Evolutionary conservation across 768 basidiomycete species (phyloP).

Genomic region (Glaciozyma antarctica): DNA sequence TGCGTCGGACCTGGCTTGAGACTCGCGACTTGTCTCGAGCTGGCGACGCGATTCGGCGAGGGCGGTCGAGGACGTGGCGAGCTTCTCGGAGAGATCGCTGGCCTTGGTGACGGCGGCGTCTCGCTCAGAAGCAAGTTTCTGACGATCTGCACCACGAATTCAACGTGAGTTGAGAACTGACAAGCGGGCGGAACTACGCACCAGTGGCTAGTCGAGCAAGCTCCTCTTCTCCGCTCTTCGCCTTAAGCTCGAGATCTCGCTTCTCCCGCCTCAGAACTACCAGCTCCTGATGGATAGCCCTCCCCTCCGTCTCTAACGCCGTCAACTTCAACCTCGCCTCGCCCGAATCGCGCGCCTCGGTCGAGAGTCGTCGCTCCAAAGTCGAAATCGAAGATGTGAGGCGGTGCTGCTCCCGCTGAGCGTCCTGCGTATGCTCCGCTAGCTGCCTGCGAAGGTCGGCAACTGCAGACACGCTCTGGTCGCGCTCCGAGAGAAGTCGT

Average conservation of each 20-base stretch:
- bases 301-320: conserved; percentile 15
- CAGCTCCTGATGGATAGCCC: conserved; percentile 49
- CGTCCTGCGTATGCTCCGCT: conserved; percentile 12
- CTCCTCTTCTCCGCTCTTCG: conserved; percentile 68
- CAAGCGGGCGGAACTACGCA: not conserved
- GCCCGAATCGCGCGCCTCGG: conserved; percentile 6
- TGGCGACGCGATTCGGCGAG: conserved; percentile 40
- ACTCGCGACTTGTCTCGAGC: conserved; percentile 47
- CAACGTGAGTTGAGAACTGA: not conserved
- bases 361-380: not conserved
- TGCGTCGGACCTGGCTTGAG: conserved; percentile 58
- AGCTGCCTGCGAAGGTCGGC: conserved; percentile 11
- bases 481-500: not conserved
- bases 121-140: conserved; percentile 53
- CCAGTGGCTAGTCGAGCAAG: conserved; percentile 49
- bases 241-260: conserved; percentile 62
- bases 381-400: not conserved
- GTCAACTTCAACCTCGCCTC: conserved; percentile 13
- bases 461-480: not conserved
- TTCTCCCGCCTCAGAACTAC: conserved; percentile 66
- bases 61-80: not conserved
- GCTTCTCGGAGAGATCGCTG: conserved; percentile 8
- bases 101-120: conserved; percentile 9
- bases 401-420: conserved; percentile 19
- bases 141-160: conserved; percentile 49